These are phyloP conservation scores for Cercospora berteroae DNA, from an alignment of 2,329 filamentous ascomycete genomes.

Conservation along the genomic window DNA sequence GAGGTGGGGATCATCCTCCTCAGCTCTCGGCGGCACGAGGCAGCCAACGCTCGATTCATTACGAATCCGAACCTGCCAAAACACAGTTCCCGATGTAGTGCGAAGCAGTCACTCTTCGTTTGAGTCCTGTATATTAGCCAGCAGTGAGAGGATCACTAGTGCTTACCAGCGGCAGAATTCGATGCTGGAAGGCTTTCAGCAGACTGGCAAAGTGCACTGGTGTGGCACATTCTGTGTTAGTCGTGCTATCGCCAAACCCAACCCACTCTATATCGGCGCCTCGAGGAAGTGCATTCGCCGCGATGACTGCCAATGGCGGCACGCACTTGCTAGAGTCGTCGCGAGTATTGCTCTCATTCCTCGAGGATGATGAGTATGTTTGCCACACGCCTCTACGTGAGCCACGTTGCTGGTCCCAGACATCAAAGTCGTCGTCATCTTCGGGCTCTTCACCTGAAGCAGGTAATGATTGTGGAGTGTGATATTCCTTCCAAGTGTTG, in stretches of 20 bases:
- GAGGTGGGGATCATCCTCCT: background rate
- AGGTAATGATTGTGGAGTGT: background rate
- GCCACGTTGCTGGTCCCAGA: constrained; percentile 63
- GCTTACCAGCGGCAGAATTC: constrained; percentile 12
- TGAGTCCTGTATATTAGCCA: background rate
- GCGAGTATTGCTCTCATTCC: constrained; percentile 10
- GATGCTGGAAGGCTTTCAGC: constrained; percentile 19
- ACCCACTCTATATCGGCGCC: constrained; percentile 75
- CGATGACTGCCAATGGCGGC: constrained; percentile 70
- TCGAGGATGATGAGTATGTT: constrained; percentile 39
- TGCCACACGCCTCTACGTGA: constrained; percentile 21
- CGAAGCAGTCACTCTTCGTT: background rate
- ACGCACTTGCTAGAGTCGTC: constrained; percentile 4
- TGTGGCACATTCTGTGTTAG: background rate
- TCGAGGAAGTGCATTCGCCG: constrained; percentile 75
- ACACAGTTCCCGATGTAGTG: background rate
- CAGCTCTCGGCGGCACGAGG: background rate
- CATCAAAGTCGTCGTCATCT: constrained; percentile 60
- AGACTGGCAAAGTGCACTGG: constrained; percentile 24
- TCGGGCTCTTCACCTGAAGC: constrained; percentile 27
- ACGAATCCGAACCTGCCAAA: background rate
- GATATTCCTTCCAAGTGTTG: constrained; percentile 46
- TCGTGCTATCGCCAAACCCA: constrained; percentile 16
- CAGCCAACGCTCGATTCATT: background rate
- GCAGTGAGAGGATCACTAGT: background rate